These are phyloP conservation scores for Oxytropis ochrocephala DNA, from an alignment of 306 rosid genomes.

Conservation along the genomic window DNA sequence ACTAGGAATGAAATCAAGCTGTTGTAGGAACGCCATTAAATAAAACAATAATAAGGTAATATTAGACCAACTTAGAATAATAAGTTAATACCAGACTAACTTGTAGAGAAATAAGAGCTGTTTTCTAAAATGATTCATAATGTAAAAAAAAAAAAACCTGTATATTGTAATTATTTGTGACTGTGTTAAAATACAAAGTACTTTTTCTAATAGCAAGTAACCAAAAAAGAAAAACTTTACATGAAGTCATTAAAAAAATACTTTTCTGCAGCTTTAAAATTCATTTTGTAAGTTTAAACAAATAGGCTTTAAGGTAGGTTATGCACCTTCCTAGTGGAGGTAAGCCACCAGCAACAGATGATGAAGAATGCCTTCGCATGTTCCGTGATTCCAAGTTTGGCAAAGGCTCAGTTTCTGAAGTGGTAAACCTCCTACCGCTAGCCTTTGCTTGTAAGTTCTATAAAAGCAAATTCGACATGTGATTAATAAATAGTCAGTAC, in stretches of 20 bases:
- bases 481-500: background rate
- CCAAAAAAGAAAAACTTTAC: background rate
- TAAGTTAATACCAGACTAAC: no score
- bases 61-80: background rate
- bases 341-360: slow-evolving; percentile 91
- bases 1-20: background rate
- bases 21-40: background rate
- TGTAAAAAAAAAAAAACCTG: background rate
- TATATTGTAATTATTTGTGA: background rate
- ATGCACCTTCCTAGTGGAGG: slow-evolving; percentile 95
- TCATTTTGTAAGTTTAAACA: background rate
- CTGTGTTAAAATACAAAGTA: background rate
- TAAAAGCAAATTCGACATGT: slow-evolving; percentile 15
- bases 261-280: background rate
- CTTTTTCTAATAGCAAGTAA: background rate
- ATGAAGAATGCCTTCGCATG: slow-evolving; percentile 79
- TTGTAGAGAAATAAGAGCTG: no score
- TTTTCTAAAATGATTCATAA: no score
- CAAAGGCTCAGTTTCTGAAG: slow-evolving; percentile 66
- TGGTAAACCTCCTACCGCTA: slow-evolving; percentile 67
- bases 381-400: slow-evolving; percentile 69
- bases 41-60: background rate
- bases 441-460: slow-evolving; percentile 85
- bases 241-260: background rate
- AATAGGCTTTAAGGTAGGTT: background rate